Evolutionary conservation across 129 eudicot genomes (phyloP), one percentile per base, ranked within the genome.

Genomic region (Mikania micrantha): DNA sequence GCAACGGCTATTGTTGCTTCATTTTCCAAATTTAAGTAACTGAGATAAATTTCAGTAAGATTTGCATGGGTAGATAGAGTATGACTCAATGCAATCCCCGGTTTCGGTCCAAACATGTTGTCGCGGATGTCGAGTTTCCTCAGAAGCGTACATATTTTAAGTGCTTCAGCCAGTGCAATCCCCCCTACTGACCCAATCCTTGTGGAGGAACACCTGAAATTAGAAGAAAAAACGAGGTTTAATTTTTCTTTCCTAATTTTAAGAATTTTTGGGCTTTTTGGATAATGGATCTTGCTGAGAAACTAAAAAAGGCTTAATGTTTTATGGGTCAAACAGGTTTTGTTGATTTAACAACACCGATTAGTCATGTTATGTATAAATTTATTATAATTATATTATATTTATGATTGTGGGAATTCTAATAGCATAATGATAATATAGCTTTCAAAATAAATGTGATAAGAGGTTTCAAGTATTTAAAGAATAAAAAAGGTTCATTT

Each of bases 141-240:
- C 69, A 90, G 48, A 67, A 78, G 76, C 34, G 47, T 29, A 70
- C 88, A 84, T 0, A 21, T 29, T 9, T 59, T 76, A 39, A 87
- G 87, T n/a, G 97, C 85, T 74, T 86, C 88, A 1, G 91, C 73
- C 62, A 90, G 68, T 27, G 83, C 83, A 65, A 74, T 25, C 1
- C 97, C 97, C 3, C 97, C 97, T 34, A 40, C 83, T 0, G 91
- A 78, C 45, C 78, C 95, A 11, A 90, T 78, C 49, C 97, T 60
- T 47, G 97, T 67, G 5, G 91, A 90, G 25, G 97, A 90, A 77
- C 91, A 90, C 34, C 95, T 80, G 70, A 84, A 90, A 76, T 84
- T 31, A 20, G 32, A 45, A 45, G 19, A 15, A 27, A 9, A 52
- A 21, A 22, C 9, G n/a, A 0, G n/a, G 60, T 52, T n/a, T n/a